Base-by-base conservation (phyloP, 2,329 filamentous ascomycete genomes). In the Alternaria postmessia region DNA sequence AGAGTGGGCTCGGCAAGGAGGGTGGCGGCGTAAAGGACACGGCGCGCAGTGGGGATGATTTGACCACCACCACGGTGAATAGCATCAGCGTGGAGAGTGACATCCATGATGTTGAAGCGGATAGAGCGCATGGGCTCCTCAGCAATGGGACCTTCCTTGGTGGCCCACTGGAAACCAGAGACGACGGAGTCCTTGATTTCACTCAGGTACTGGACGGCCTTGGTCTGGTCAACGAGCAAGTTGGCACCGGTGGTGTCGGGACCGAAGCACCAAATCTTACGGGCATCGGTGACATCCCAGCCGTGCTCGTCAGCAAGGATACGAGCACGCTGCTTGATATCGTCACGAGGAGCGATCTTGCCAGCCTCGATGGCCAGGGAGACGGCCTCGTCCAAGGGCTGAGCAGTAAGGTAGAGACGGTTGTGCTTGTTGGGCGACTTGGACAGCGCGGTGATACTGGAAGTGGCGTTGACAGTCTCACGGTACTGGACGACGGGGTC, bases 361-460 rank as follows among this genome's bases (percentile, higher is more conserved):
- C 95, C 95, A 57, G 80, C 71, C 87, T 99, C 95, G 70, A 99
- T 99, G 78, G 91, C 92, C 79, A 89, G 88, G 75, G 92, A 87
- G 63, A 99, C 90, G 75, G 98, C 95, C 88, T 99, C 95, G 46
- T 88, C 88, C 57, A 99, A 87, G 75, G 95, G 95, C 84, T 93
- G 85, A 69, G 95, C 95, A 82, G 88, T 88, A 85, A 99, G 90
- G 88, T 98, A 99, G 64, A 99, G 88, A 93, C 95, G 94, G 89
- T 99, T 99, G 91, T 99, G 95, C 93, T 99, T 99, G 92, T 99
- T 99, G 86, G 95, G 95, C 49, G 95, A 99, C 88, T 99, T 99
- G 84, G 95, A 98, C 78, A 99, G 88, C 73, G 95, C 95, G 79
- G 92, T 96, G 78, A 98, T 98, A 88, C 89, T 92, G 57, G 95